Evolutionary conservation across 2,329 filamentous ascomycete species (phyloP).

Genomic region (Nemania serpens): DNA sequence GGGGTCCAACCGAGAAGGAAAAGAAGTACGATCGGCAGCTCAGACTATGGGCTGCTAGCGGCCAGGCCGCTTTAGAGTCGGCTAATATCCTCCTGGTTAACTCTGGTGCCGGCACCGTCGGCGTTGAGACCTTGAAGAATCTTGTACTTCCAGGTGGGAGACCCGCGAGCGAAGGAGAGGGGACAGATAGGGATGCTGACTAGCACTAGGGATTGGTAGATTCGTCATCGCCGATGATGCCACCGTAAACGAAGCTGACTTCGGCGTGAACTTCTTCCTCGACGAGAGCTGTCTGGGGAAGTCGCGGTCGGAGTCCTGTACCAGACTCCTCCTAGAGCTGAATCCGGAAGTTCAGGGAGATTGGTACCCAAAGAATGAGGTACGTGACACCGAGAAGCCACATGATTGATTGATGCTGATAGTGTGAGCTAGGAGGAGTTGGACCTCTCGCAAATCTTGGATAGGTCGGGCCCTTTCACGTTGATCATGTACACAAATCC

Average conservation of each 20-base stretch:
- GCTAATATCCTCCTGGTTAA: slow-evolving; percentile 92
- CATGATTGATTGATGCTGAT: slow-evolving; percentile 13
- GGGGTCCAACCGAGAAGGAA: slow-evolving; percentile 63
- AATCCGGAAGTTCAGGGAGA: slow-evolving; percentile 89
- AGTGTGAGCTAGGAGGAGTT: slow-evolving; percentile 37
- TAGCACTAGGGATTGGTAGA: slow-evolving; percentile 72
- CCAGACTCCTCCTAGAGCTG: slow-evolving; percentile 78
- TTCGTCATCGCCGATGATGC: slow-evolving; percentile 90
- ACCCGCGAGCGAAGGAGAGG: background rate
- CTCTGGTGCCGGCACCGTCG: slow-evolving; percentile 82
- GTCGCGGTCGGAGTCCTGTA: slow-evolving; percentile 77
- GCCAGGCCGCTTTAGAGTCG: slow-evolving; percentile 87
- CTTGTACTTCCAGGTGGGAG: slow-evolving; percentile 80
- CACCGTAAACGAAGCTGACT: slow-evolving; percentile 76
- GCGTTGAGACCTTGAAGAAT: slow-evolving; percentile 93
- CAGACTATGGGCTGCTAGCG: slow-evolving; percentile 90
- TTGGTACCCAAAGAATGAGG: slow-evolving; percentile 61
- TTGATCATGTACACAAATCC: slow-evolving; percentile 61
- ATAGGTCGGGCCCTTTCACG: slow-evolving; percentile 51
- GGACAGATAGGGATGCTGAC: slow-evolving; percentile 22
- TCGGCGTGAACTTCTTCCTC: slow-evolving; percentile 97
- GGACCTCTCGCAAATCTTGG: slow-evolving; percentile 50
- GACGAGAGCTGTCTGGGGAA: slow-evolving; percentile 78
- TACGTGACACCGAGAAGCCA: slow-evolving; percentile 28
- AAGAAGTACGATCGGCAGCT: slow-evolving; percentile 94